These are phyloP conservation scores for Metarhizium anisopliae DNA, from an alignment of 2,329 filamentous ascomycete genomes.

Conservation along the genomic window DNA sequence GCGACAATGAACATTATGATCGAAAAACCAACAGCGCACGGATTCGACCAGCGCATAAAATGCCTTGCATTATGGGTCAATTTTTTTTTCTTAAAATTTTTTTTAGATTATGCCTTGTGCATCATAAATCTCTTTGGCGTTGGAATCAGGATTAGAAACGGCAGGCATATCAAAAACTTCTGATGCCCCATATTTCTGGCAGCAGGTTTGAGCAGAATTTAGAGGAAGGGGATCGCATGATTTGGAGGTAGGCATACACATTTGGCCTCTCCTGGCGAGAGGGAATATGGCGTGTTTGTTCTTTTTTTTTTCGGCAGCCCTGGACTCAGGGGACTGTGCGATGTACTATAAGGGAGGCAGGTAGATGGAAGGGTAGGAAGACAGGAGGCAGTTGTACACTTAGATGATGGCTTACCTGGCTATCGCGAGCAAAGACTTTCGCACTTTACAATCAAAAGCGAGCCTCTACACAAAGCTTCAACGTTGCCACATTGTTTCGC, in stretches of 20 bases:
- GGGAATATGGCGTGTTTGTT: not conserved
- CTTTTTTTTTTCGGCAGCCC: not conserved
- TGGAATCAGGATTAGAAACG: not conserved
- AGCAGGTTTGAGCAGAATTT: not conserved
- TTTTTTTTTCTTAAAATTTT: not conserved
- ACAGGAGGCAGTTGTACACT: not conserved
- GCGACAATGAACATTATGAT: not conserved
- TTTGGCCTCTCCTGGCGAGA: not conserved
- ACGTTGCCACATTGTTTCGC: not conserved
- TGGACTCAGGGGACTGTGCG: not conserved
- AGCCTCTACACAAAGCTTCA: not conserved
- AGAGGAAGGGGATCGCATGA: not conserved
- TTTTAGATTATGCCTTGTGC: not conserved
- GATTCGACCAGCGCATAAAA: not conserved
- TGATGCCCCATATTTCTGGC: constrained; percentile 6
- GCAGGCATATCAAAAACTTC: not conserved
- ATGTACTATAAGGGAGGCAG: not conserved
- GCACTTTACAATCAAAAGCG: not conserved
- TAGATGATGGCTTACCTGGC: not conserved
- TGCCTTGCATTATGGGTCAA: not conserved
- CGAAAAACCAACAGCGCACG: not conserved
- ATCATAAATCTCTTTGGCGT: not conserved
- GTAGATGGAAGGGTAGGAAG: not conserved
- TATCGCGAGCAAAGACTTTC: not conserved
- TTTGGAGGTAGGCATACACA: not conserved